These are phyloP conservation scores for Neoscytalidium dimidiatum DNA, from an alignment of 2,329 filamentous ascomycete genomes.

Conservation along the genomic window DNA sequence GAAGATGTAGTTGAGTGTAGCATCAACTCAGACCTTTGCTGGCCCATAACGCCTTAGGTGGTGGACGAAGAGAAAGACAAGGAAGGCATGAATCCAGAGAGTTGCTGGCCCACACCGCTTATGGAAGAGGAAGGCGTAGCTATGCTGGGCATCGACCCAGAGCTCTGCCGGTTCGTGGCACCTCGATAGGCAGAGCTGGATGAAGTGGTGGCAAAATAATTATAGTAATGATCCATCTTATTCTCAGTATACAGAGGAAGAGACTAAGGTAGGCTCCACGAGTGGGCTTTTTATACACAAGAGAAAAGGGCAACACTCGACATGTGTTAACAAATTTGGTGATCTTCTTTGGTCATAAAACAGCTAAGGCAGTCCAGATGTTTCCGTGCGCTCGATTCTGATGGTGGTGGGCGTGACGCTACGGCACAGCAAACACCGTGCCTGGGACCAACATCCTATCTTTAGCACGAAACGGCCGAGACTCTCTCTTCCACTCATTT, in stretches of 20 bases:
- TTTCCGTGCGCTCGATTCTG: not conserved
- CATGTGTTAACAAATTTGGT: not conserved
- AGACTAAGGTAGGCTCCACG: not conserved
- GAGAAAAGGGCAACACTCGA: not conserved
- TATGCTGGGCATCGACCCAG: not conserved
- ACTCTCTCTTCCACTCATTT: not conserved
- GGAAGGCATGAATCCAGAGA: not conserved
- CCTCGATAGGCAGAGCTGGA: not conserved
- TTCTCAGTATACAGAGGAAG: not conserved
- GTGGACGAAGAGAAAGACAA: not conserved
- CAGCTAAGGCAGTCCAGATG: not conserved
- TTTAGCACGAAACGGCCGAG: not conserved
- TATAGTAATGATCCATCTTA: not conserved
- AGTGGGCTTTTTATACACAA: not conserved
- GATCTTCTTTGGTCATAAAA: not conserved
- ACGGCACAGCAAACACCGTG: not conserved
- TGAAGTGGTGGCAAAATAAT: not conserved
- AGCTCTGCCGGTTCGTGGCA: not conserved
- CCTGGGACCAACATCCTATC: not conserved
- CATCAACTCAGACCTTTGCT: not conserved
- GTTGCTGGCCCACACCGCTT: not conserved
- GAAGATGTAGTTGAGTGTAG: not conserved
- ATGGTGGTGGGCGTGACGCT: not conserved
- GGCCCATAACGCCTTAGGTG: not conserved
- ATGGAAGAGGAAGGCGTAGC: not conserved